Percentiles rank a stretch among this genome's conserved stretches.
phyloP scores from a whole-genome alignment of 306 rosid genomes.

The Trifolium fragiferum region DNA sequence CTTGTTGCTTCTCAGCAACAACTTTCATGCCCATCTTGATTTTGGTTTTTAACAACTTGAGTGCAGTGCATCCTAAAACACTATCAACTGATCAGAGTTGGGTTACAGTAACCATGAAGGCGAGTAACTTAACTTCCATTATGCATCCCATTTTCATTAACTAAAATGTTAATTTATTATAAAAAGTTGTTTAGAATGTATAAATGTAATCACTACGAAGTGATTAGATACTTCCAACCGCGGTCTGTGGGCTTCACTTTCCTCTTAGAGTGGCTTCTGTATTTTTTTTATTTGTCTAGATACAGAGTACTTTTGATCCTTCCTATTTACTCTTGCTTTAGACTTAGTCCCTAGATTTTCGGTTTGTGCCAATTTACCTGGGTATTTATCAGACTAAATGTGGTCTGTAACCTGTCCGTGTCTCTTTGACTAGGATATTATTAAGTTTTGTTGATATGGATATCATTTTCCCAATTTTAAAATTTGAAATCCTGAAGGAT shows the following conservation, averaged over 20 bases:
- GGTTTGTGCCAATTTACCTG: neutral
- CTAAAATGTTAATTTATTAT: too few species aligned
- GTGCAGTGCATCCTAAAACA: constrained; percentile 61
- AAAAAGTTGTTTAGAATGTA: too few species aligned
- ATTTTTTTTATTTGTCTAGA: constrained; percentile 13
- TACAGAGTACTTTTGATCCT: constrained; percentile 20
- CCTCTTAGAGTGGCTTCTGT: too few species aligned
- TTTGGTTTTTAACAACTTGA: constrained; percentile 62
- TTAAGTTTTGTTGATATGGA: constrained; percentile 24
- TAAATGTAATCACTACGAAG: too few species aligned
- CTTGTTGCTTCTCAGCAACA: constrained; percentile 51
- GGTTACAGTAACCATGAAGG: constrained; percentile 76
- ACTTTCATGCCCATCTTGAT: constrained; percentile 51
- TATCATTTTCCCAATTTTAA: constrained; percentile 27
- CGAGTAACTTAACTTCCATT: constrained; percentile 40
- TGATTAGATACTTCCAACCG: too few species aligned
- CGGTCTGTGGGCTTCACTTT: too few species aligned
- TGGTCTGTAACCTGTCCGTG: neutral
- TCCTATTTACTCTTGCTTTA: constrained; percentile 23
- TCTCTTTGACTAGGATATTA: constrained; percentile 2
- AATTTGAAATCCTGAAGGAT: constrained; percentile 19
- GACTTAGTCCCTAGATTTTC: constrained; percentile 21
- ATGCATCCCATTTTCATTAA: constrained; percentile 24
- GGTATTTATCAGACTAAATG: constrained; percentile 25
- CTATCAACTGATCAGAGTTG: constrained; percentile 71